Evolutionary conservation across 2,329 filamentous ascomycete species (phyloP).

Genomic region (Ophiostoma tasmaniense): DNA sequence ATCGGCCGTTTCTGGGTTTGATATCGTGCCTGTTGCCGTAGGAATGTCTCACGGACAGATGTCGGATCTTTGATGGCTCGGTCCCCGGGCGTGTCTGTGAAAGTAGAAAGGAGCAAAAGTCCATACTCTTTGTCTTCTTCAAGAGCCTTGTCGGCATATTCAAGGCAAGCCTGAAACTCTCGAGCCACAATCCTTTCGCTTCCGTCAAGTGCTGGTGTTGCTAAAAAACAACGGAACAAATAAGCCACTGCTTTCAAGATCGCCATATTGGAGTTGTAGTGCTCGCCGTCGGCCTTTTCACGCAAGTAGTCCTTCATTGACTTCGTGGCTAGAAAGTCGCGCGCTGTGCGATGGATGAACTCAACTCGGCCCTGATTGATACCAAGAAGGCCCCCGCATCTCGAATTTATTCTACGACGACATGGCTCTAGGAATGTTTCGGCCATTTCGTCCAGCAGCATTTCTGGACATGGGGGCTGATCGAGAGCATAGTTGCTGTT

Average conservation of each 20-base stretch:
- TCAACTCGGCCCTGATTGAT: not conserved
- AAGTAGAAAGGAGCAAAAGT: not conserved
- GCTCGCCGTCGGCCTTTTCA: not conserved
- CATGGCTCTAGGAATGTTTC: not conserved
- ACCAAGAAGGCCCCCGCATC: not conserved
- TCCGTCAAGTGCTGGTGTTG: no score
- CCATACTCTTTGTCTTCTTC: not conserved
- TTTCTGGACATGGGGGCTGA: not conserved
- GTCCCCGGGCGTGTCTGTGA: not conserved
- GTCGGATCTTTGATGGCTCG: not conserved
- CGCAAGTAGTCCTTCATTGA: not conserved
- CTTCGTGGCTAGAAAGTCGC: not conserved
- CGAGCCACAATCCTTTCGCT: not conserved
- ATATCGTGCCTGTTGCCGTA: not conserved
- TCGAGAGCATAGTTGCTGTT: not conserved
- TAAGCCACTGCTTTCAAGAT: not conserved
- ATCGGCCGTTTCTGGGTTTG: not conserved
- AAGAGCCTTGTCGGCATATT: not conserved
- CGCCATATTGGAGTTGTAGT: not conserved
- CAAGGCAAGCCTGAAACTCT: not conserved
- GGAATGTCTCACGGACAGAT: not conserved
- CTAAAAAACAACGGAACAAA: not conserved
- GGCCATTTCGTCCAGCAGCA: not conserved
- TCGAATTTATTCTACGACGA: not conserved
- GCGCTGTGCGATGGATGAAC: not conserved